A percentile compares a stretch with the other conserved stretches of the same genome.
These are phyloP conservation scores for Eucalyptus sp. DNA, from an alignment of 345 rosid species.

Conservation along the genomic window DNA sequence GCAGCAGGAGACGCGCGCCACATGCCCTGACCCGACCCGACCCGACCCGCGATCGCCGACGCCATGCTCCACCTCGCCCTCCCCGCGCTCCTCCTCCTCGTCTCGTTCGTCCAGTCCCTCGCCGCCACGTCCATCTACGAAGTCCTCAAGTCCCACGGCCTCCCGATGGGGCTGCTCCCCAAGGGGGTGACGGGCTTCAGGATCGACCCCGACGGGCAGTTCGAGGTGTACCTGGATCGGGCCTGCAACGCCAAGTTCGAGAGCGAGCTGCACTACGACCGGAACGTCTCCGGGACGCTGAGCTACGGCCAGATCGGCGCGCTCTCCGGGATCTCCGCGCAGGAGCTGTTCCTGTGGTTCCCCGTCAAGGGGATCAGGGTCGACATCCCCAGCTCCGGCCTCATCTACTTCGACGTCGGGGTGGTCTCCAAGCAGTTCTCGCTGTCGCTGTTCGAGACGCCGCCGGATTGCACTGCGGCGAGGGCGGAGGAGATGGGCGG, in stretches of 20 bases:
- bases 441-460: constrained; percentile 75
- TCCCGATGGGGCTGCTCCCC: constrained; percentile 79
- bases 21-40: background rate
- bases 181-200: constrained; percentile 52
- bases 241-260: constrained; percentile 89
- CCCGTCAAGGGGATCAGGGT: constrained; percentile 77
- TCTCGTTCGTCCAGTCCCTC: constrained; percentile 1
- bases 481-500: background rate
- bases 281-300: constrained; percentile 57
- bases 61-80: constrained; percentile 6
- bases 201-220: constrained; percentile 41
- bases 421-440: constrained; percentile 79
- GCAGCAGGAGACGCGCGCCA: background rate
- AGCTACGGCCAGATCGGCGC: constrained; percentile 45
- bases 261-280: constrained; percentile 71
- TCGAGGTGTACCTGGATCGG: constrained; percentile 62
- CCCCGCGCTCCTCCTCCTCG: constrained; percentile 10
- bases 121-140: constrained; percentile 40
- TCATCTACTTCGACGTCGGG: constrained; percentile 84
- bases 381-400: constrained; percentile 79
- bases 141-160: constrained; percentile 40
- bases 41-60: background rate
- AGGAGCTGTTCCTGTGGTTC: constrained; percentile 86
- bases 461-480: constrained; percentile 57
- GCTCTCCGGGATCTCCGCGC: constrained; percentile 68